phyloP scores from a whole-genome alignment of 1,284 basidiomycete species.

The Austroboletus novae-zelandiae region DNA sequence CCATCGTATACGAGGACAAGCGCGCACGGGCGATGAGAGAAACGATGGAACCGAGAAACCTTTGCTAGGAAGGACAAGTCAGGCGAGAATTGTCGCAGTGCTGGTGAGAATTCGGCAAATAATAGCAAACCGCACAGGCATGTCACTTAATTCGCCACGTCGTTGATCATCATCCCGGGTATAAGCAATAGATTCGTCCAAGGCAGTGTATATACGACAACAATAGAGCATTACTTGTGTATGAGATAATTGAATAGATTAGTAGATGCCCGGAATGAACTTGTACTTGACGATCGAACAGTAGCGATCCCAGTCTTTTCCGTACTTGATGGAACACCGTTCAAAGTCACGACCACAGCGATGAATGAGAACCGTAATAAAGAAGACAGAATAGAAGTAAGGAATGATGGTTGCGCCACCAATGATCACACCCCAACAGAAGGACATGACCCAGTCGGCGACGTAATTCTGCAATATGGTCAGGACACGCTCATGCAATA shows the following conservation, averaged over 20 bases:
- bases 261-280: constrained; percentile 81
- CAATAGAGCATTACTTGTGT: background rate
- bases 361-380: constrained; percentile 86
- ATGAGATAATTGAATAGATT: constrained; percentile 11
- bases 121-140: background rate
- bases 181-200: background rate
- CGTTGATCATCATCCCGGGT: background rate
- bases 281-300: constrained; percentile 85
- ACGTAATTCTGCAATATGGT: constrained; percentile 65
- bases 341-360: constrained; percentile 91
- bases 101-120: constrained; percentile 27
- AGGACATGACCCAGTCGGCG: constrained; percentile 85
- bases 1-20: constrained; percentile 48
- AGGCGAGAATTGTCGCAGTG: constrained; percentile 5
- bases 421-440: constrained; percentile 89
- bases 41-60: constrained; percentile 2
- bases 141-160: constrained; percentile 11
- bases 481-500: constrained; percentile 1
- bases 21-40: constrained; percentile 6
- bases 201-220: constrained; percentile 2
- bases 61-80: background rate
- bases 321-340: constrained; percentile 90
- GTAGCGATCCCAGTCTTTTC: constrained; percentile 92
- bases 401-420: constrained; percentile 86
- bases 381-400: constrained; percentile 95